Evolutionary conservation across 352 stramenopile genomes (phyloP).

Genomic region (Phytopythium cucurbitacearum): DNA sequence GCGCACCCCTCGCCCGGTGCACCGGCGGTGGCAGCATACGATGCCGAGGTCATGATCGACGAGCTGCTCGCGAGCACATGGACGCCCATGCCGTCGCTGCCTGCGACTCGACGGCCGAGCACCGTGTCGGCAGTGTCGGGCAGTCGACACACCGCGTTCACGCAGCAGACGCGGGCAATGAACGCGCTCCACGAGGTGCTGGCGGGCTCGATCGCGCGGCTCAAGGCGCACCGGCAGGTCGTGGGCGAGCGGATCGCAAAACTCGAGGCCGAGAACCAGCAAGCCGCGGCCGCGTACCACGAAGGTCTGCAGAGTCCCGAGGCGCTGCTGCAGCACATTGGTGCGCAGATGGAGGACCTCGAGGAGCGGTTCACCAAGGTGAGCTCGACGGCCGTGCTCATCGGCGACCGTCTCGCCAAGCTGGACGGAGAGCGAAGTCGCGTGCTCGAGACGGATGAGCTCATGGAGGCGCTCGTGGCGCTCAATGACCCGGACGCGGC

Average conservation of each 20-base stretch:
- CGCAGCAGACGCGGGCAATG: conserved; percentile 53
- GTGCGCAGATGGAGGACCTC: conserved; percentile 73
- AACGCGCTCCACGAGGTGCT: conserved; percentile 65
- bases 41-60: conserved; percentile 75
- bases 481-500: conserved; percentile 44
- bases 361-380: conserved; percentile 86
- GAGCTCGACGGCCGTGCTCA: conserved; percentile 72
- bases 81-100: conserved; percentile 14
- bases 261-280: conserved; percentile 62
- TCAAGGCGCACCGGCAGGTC: conserved; percentile 52
- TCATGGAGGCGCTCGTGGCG: conserved; percentile 69
- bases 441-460: conserved; percentile 71
- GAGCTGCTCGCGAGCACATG: conserved; percentile 65
- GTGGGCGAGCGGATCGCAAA: conserved; percentile 51
- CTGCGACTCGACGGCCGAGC: not conserved
- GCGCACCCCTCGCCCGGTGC: not conserved
- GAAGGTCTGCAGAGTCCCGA: conserved; percentile 60
- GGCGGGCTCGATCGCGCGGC: conserved; percentile 45
- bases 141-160: conserved; percentile 25
- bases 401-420: conserved; percentile 59
- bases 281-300: conserved; percentile 51
- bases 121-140: not conserved
- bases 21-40: conserved; percentile 19
- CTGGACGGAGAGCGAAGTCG: conserved; percentile 62
- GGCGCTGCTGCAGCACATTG: conserved; percentile 64